Percentiles rank a stretch among this genome's conserved stretches.
Evolutionary conservation across 805 yeast genomes (phyloP).

Genomic region (Ogataea pignaliae): DNA sequence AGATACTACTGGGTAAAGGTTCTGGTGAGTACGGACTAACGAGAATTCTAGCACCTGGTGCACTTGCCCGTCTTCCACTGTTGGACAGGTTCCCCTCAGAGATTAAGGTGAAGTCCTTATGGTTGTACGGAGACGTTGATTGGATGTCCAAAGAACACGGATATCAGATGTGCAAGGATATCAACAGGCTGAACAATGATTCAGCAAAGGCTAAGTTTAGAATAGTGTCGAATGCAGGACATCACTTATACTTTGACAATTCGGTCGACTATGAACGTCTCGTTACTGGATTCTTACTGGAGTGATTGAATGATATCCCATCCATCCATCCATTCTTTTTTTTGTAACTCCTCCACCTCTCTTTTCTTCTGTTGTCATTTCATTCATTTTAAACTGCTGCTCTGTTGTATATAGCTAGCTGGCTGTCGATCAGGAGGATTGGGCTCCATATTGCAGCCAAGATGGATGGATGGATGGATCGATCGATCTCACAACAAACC

Average conservation of each 20-base stretch:
- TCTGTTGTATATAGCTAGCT: no score
- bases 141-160: constrained; percentile 72
- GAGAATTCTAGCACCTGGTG: constrained; percentile 55
- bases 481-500: no score
- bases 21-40: constrained; percentile 66
- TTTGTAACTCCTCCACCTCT: no score
- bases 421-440: no score
- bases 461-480: no score
- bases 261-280: constrained; percentile 29
- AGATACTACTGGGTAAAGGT: constrained; percentile 48
- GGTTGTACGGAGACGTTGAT: constrained; percentile 65
- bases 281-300: constrained; percentile 22
- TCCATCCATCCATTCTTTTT: background rate
- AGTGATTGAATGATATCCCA: background rate
- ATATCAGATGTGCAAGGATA: constrained; percentile 34
- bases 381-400: no score
- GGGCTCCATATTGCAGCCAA: no score
- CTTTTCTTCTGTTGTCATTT: background rate
- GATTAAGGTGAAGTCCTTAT: constrained; percentile 40
- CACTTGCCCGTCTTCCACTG: constrained; percentile 52
- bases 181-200: constrained; percentile 20
- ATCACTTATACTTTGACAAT: constrained; percentile 52
- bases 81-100: constrained; percentile 45
- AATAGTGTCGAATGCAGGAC: constrained; percentile 44
- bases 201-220: constrained; percentile 28